Evolutionary conservation across 805 yeast genomes (phyloP).

Genomic region (Kazachstania viticola): DNA sequence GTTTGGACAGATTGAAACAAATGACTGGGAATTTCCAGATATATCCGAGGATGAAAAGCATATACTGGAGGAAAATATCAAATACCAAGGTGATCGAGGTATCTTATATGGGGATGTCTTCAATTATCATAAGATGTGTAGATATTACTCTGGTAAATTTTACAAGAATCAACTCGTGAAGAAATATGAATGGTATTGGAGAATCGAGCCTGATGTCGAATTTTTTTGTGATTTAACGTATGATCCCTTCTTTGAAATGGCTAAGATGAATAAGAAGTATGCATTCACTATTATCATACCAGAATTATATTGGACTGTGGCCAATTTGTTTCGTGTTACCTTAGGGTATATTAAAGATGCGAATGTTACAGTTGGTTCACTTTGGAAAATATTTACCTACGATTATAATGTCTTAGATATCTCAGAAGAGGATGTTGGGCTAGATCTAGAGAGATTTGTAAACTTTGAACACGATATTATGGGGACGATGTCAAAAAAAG

Average conservation of each 20-base stretch:
- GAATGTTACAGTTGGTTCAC: constrained; percentile 39
- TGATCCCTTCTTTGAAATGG: constrained; percentile 85
- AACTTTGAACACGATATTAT: constrained; percentile 17
- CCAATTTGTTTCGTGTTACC: constrained; percentile 68
- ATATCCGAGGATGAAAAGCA: constrained; percentile 3
- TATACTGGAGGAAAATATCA: constrained; percentile 28
- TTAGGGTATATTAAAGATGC: constrained; percentile 42
- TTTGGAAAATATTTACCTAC: constrained; percentile 58
- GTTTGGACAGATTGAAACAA: constrained; percentile 53
- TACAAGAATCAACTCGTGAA: constrained; percentile 65
- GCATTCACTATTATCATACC: constrained; percentile 75
- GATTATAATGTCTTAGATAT: constrained; percentile 29
- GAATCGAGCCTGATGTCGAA: constrained; percentile 88
- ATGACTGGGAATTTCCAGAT: constrained; percentile 61
- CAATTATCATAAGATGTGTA: constrained; percentile 89
- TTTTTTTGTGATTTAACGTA: constrained; percentile 85
- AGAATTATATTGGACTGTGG: constrained; percentile 74
- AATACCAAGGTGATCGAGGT: constrained; percentile 70
- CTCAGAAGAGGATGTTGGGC: constrained; percentile 15
- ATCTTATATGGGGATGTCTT: constrained; percentile 75
- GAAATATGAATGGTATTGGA: constrained; percentile 85
- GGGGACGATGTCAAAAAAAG: constrained; percentile 20
- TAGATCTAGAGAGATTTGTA: constrained; percentile 21
- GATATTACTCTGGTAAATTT: constrained; percentile 80
- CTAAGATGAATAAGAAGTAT: constrained; percentile 51